A percentile compares a stretch with the other conserved stretches of the same genome.
Evolutionary conservation across 805 yeast species (phyloP).

Genomic region (Candida railenensis): DNA sequence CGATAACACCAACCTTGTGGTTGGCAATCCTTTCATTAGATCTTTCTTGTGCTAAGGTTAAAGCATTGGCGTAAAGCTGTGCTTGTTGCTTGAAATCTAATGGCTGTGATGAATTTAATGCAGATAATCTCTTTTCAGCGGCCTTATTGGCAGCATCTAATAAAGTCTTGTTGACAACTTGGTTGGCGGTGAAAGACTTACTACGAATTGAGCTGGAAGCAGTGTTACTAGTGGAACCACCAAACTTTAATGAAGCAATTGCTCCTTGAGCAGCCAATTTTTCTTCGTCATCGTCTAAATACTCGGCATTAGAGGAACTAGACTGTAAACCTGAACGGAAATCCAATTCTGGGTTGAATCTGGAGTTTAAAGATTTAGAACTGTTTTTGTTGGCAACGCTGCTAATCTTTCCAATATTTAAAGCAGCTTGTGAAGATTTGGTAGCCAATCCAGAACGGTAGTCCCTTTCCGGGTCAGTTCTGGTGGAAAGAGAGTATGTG

Average conservation of each 20-base stretch:
- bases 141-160: slow-evolving; percentile 48
- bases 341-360: slow-evolving; percentile 43
- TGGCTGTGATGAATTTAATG: slow-evolving; percentile 25
- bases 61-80: slow-evolving; percentile 68
- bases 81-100: slow-evolving; percentile 43
- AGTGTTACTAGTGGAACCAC: slow-evolving; percentile 24
- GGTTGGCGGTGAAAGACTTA: slow-evolving; percentile 38
- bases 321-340: slow-evolving; percentile 36
- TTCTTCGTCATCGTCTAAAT: slow-evolving; percentile 40
- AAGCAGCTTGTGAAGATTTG: slow-evolving; percentile 13
- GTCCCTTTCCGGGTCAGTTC: slow-evolving; percentile 41
- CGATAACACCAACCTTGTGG: slow-evolving; percentile 54
- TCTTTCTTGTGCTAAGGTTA: slow-evolving; percentile 71
- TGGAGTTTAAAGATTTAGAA: slow-evolving; percentile 34
- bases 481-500: slow-evolving; percentile 41
- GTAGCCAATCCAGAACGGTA: slow-evolving; percentile 32
- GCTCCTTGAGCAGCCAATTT: slow-evolving; percentile 57
- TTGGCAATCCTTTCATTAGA: slow-evolving; percentile 51
- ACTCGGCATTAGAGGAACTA: slow-evolving; percentile 22
- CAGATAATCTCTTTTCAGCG: slow-evolving; percentile 43
- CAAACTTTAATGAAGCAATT: slow-evolving; percentile 49
- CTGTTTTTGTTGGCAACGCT: slow-evolving; percentile 39
- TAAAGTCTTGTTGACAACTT: slow-evolving; percentile 46
- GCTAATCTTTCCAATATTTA: slow-evolving; percentile 35
- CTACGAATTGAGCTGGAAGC: slow-evolving; percentile 21